Evolutionary conservation across 2,329 filamentous ascomycete genomes (phyloP), one percentile per base, ranked within the genome.

Genomic region (Phaeosphaeriaceae sp.): DNA sequence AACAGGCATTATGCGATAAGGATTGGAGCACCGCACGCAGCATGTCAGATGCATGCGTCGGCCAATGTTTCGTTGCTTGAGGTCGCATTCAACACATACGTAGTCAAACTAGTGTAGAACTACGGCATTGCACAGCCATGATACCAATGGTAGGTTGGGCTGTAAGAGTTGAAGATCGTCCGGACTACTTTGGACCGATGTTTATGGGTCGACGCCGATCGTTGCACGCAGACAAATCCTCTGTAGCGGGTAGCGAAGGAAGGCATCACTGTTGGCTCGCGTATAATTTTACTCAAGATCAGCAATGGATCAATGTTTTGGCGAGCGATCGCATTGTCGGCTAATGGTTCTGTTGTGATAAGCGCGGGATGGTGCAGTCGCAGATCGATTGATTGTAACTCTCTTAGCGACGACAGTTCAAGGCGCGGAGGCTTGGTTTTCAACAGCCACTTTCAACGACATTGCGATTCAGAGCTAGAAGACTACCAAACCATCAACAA

Each of bases 1-100:
- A 35, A 54, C 19, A 51, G 56, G 66, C 30, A 32, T 24, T 19
- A 24, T 48, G 30, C 60, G 63, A 58, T 61, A 65, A 63, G 53
- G 17, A 30, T 32, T 56, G 44, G n/a, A 26, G 54, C 26, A 48
- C 11, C 28, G 24, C 40, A 32, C 26, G 9, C 26, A 48, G 46
- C 32, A 48, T 47, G 43, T n/a, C 53, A 32, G 52, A 35, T 56
- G 44, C 56, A 52, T 47, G 44, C 28, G 28, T 51, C n/a, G 30
- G 21, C 30, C 30, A 40, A 35, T 15, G 11, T 19, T 51, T 51
- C 30, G 24, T 43, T 21, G 42, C 24, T 23, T 54, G 19, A 24
- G 42, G 50, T 30, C 43, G 28, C 52, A 54, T 47, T 47, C 44
- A 23, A 24, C 44, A 40, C 35, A 40, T n/a, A 40, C 35, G 35